phyloP scores from a whole-genome alignment of 306 rosid species.

The Heteromeles arbutifolia region DNA sequence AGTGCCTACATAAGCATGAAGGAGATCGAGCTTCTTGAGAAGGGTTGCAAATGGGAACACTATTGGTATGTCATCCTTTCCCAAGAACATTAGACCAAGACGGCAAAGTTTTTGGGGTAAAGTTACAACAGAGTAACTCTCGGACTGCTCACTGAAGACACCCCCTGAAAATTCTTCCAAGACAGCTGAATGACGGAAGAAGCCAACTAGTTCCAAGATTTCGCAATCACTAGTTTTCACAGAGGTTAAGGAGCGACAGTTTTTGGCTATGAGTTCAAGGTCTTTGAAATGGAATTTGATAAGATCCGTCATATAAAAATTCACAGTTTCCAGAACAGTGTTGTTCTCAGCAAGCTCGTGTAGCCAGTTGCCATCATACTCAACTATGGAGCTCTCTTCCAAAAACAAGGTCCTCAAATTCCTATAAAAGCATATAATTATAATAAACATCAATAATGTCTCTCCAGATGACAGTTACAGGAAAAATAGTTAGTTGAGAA shows the following conservation, averaged over 20 bases:
- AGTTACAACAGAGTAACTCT: slow-evolving; percentile 36
- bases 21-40: slow-evolving; percentile 77
- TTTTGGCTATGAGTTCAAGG: slow-evolving; percentile 79
- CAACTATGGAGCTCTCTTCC: slow-evolving; percentile 68
- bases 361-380: slow-evolving; percentile 78
- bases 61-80: slow-evolving; percentile 62
- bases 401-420: slow-evolving; percentile 61
- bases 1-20: slow-evolving; percentile 71
- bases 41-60: slow-evolving; percentile 61
- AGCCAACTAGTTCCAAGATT: slow-evolving; percentile 54
- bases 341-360: slow-evolving; percentile 80
- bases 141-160: slow-evolving; percentile 50
- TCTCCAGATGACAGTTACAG: not conserved
- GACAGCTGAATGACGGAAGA: slow-evolving; percentile 56
- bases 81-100: slow-evolving; percentile 70
- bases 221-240: slow-evolving; percentile 75
- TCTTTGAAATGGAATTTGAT: slow-evolving; percentile 43
- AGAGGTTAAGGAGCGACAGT: slow-evolving; percentile 62
- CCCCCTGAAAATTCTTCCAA: slow-evolving; percentile 92
- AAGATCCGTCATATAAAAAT: slow-evolving; percentile 79
- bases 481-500: too few species aligned
- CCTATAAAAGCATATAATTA: slow-evolving; percentile 36
- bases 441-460: not conserved
- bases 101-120: slow-evolving; percentile 54
- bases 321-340: slow-evolving; percentile 73